Evolutionary conservation across 371 early-diverging fungal genomes (phyloP), one percentile per base, ranked within the genome.

Genomic region (Syncephalastrum sp.): DNA sequence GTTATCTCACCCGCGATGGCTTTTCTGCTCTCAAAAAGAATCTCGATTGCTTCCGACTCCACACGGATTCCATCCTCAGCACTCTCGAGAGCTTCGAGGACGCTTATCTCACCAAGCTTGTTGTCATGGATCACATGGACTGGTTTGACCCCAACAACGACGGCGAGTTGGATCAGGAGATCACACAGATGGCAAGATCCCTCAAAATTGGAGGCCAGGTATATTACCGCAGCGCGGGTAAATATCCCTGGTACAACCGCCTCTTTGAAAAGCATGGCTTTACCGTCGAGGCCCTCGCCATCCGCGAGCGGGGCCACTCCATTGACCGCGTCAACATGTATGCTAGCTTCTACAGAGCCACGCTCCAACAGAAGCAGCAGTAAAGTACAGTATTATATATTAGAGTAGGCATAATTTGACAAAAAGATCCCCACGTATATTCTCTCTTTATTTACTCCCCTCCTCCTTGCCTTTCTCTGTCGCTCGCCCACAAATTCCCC

Each of bases 61-160:
- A 93, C 67, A 93, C 94, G 14, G 82, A 84, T 49, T 86, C 88
- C 17, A 91, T 92, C 45, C 61, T 86, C 50, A 75, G 85, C 46
- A 87, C 89, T 5, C 77, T 92, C 16, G 58, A 62, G 6, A 68
- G 68, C 16, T 60, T 89, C 57, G 68, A 69, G 14, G 73, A 78
- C 13, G 81, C 83, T n/a, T 88, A 90, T 61, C 67, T 93, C 29
- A 87, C 89, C 48, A 83, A 86, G 33, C 81, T 89, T 14, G 87
- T 92, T 12, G 73, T 91, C 13, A 93, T 93, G 92, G 94, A 93
- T 66, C 94, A 93, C 64, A 84, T 93, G 83, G 92, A 93, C 63
- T 92, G 94, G 94, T 91, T 91, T 65, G 71, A 79, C 29, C 68
- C 72, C 10, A 67, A 82, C 42, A 80, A 83, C 50, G 84, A 82